These are phyloP conservation scores for Apiospora rasikravindrae DNA, from an alignment of 2,329 filamentous ascomycete genomes.

Conservation along the genomic window DNA sequence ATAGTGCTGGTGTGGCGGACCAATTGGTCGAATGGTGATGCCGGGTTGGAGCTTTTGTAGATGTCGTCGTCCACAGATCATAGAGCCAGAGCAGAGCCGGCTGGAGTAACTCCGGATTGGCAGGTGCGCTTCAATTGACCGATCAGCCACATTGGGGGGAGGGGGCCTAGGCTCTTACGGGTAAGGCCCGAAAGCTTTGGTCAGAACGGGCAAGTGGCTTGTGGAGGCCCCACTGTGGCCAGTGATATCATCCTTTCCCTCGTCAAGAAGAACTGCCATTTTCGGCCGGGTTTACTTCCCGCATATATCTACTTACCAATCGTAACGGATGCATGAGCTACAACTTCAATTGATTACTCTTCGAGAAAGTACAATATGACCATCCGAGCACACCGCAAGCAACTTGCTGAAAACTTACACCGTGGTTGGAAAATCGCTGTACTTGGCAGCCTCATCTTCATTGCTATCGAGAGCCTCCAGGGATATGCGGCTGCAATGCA, in stretches of 20 bases:
- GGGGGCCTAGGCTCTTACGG: neutral
- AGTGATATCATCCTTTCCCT: neutral
- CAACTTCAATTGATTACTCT: neutral
- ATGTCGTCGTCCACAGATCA: conserved; percentile 19
- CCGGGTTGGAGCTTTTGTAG: conserved; percentile 16
- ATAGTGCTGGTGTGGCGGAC: conserved; percentile 14
- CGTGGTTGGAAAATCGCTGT: neutral
- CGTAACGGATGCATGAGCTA: neutral
- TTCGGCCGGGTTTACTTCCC: neutral
- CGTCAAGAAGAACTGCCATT: no score
- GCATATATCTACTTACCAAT: neutral
- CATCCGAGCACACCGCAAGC: neutral
- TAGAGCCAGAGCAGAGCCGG: conserved; percentile 8
- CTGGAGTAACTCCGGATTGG: conserved; percentile 17
- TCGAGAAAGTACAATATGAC: neutral
- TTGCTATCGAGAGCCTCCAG: neutral
- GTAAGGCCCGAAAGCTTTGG: conserved; percentile 1
- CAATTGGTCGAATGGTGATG: conserved; percentile 21
- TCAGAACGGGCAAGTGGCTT: neutral
- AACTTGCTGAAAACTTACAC: neutral
- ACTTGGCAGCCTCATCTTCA: neutral
- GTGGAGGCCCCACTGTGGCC: neutral
- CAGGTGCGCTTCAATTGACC: conserved; percentile 1
- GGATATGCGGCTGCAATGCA: neutral
- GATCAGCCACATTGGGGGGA: neutral